Base-by-base conservation (phyloP, 1,139 yeast species). In the Geotrichum europaeum region DNA sequence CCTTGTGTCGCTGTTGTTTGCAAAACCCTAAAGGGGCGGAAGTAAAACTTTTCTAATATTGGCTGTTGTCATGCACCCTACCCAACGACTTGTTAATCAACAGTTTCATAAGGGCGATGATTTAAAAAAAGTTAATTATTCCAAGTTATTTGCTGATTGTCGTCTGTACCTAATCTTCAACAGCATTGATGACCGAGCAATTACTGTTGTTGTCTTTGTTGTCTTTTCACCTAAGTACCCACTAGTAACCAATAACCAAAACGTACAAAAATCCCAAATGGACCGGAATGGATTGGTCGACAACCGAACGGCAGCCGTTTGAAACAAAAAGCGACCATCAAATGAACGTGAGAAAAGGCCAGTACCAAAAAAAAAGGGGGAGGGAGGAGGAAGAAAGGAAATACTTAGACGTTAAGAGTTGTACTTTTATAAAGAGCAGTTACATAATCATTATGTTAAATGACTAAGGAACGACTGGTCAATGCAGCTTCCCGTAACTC, bases 401-500 rank as follows among this genome's bases (percentile, higher is more conserved):
- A 4, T 22, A 40, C 22, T 40, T 40, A 18, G 20, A 18, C 47
- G 9, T n/a, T 40, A 18, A 40, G 13, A n/a, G 47, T 40, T 40
- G 18, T 5, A 18, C 20, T 40, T 1, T 40, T 18, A 18, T 9
- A n/a, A 40, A 4, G 3, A 12, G 18, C 18, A 2, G 4, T 40
- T 40, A 40, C 47, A 40, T 40, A 40, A 40, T 40, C 18, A n/a
- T n/a, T 40, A 3, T n/a, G 20, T 2, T 40, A 40, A n/a, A 15
- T n/a, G 6, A n/a, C 47, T n/a, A 40, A 40, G 9, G 10, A 40
- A 13, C 20, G 13, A n/a, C 47, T n/a, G 47, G 47, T 40, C n/a
- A 40, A 40, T 53, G 56, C 50, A 53, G 13, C 49, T 53, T 45
- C 56, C 51, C 50, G 56, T 28, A 53, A 49, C 57, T 47, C 57